Percentiles rank a stretch among this genome's conserved stretches.
Conservation (phyloP, 1,284 basidiomycete genomes). For the Ceratobasidium sp. region DNA sequence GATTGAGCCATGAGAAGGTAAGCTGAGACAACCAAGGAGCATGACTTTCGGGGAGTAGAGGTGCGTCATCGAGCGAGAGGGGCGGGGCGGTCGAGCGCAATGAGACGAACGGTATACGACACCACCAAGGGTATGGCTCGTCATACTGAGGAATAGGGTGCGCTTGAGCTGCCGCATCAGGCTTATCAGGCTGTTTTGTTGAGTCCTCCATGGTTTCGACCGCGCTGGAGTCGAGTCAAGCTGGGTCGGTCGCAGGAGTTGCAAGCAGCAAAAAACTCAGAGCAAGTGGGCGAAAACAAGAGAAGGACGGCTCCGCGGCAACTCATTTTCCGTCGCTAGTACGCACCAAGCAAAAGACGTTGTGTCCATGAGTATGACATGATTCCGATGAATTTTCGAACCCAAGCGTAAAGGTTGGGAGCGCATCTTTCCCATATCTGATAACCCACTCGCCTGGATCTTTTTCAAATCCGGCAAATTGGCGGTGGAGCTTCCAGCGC, state of each 20-base stretch:
- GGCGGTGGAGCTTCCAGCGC: slow-evolving; percentile 9
- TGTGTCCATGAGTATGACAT: not conserved
- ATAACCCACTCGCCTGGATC: slow-evolving; percentile 12
- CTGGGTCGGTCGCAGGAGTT: not conserved
- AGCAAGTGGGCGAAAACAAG: too few species aligned
- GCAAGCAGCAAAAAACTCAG: slow-evolving; percentile 60
- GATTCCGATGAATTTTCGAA: slow-evolving; percentile 17
- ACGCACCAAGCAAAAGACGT: too few species aligned
- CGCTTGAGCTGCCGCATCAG: not conserved
- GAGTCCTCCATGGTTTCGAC: not conserved
- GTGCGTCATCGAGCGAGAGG: slow-evolving; percentile 11
- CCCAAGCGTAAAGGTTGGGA: slow-evolving; percentile 20
- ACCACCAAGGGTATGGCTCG: slow-evolving; percentile 30
- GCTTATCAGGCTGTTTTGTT: not conserved
- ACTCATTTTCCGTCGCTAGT: slow-evolving; percentile 1
- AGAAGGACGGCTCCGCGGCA: not conserved
- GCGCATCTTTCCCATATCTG: not conserved
- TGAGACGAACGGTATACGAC: slow-evolving; percentile 31
- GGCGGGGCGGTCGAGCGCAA: slow-evolving; percentile 19
- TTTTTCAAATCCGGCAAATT: too few species aligned
- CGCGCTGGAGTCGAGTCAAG: not conserved
- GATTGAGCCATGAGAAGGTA: slow-evolving; percentile 33
- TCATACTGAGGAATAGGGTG: slow-evolving; percentile 20
- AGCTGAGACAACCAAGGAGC: slow-evolving; percentile 29
- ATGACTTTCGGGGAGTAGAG: not conserved